phyloP scores from a whole-genome alignment of 176 grass and related monocot species.

The Chrysopogon serrulatus region DNA sequence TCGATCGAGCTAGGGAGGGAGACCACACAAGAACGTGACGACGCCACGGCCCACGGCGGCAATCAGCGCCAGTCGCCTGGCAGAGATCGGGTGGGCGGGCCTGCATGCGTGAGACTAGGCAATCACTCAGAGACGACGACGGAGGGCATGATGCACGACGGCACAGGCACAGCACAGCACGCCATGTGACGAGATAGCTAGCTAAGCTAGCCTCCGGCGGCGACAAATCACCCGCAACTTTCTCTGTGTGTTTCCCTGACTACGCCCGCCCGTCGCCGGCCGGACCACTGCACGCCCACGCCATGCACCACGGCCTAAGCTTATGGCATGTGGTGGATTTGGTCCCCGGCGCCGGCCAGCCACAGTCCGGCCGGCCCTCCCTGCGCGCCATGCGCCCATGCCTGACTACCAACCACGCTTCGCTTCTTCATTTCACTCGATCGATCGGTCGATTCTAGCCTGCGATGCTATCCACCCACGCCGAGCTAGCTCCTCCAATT shows the following conservation, averaged over 20 bases:
- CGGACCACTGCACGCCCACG: conserved; percentile 20
- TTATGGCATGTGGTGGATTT: not conserved
- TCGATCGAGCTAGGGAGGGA: not conserved
- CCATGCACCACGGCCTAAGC: not conserved
- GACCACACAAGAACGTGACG: conserved; percentile 1
- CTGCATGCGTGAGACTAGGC: not conserved
- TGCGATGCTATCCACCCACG: not conserved
- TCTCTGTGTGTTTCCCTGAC: not conserved
- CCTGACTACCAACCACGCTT: not conserved
- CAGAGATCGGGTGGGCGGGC: conserved; percentile 7
- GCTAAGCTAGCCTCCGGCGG: not conserved
- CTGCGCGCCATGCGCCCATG: not conserved
- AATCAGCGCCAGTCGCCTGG: too few relatives aligned
- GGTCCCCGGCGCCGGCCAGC: conserved; percentile 27
- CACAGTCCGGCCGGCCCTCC: not conserved
- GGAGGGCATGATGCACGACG: not conserved
- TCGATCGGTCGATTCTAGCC: not conserved
- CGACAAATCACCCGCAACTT: conserved; percentile 21
- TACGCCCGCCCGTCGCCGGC: not conserved
- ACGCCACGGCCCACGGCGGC: not conserved
- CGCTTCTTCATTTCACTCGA: not conserved
- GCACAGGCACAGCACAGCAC: not conserved
- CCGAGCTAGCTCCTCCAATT: not conserved
- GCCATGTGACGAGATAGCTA: conserved; percentile 20
- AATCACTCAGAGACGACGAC: not conserved